A percentile compares a stretch with the other conserved stretches of the same genome.
These are phyloP conservation scores for Lepidopterella palustris DNA, from an alignment of 495 filamentous ascomycete species.

Conservation along the genomic window DNA sequence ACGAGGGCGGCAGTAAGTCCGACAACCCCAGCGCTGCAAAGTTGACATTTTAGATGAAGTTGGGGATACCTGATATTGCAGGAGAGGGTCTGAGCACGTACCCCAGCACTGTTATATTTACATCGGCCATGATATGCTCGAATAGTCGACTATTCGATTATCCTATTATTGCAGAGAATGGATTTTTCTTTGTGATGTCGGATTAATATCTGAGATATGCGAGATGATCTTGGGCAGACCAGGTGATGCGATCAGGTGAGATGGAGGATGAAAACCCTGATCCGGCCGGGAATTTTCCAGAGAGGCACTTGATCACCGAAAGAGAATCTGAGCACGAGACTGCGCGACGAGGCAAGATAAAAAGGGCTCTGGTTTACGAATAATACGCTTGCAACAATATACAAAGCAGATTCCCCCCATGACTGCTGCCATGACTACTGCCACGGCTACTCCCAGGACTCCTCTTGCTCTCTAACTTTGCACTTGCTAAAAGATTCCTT, in stretches of 20 bases:
- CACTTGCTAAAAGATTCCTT: too few species aligned
- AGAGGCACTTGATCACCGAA: background rate
- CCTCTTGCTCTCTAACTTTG: too few species aligned
- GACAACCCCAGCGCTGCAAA: conserved; percentile 73
- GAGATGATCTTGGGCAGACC: background rate
- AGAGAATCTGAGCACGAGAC: background rate
- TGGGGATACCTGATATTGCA: background rate
- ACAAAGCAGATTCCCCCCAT: too few species aligned
- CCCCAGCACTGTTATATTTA: conserved; percentile 8
- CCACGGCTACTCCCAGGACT: too few species aligned
- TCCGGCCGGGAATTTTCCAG: background rate
- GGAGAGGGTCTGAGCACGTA: conserved; percentile 4
- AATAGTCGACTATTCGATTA: too few species aligned
- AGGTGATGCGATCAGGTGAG: background rate
- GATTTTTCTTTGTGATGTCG: too few species aligned
- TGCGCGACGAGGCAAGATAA: conserved; percentile 20
- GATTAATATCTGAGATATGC: background rate
- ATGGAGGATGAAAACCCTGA: background rate
- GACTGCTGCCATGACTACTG: too few species aligned
- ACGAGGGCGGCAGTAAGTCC: conserved; percentile 88
- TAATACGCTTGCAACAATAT: too few species aligned
- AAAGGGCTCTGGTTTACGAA: background rate
- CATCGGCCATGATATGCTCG: conserved; percentile 12
- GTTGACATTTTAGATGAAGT: background rate
- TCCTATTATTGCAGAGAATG: too few species aligned